A percentile compares a stretch with the other conserved stretches of the same genome.
These are phyloP conservation scores for Leccinum griseonigrum DNA, from an alignment of 1,284 basidiomycete genomes.

Conservation along the genomic window DNA sequence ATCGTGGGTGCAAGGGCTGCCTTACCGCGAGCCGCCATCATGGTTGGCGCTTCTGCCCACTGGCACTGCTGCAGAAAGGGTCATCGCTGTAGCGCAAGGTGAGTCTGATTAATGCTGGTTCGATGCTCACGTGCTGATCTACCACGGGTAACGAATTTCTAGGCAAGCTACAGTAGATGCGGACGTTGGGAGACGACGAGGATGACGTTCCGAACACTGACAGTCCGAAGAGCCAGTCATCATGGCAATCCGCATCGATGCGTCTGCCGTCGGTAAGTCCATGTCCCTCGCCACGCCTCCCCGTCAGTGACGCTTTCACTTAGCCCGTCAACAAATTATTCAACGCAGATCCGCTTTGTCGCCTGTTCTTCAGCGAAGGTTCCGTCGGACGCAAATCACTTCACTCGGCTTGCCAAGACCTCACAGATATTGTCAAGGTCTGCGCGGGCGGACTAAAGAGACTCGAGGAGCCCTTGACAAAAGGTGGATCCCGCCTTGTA, in stretches of 20 bases:
- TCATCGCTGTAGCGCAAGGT: slow-evolving; percentile 92
- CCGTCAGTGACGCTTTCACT: slow-evolving; percentile 4
- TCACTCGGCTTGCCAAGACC: slow-evolving; percentile 73
- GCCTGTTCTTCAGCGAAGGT: slow-evolving; percentile 87
- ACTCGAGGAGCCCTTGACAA: slow-evolving; percentile 90
- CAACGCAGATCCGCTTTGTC: slow-evolving; percentile 78
- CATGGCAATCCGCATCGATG: slow-evolving; percentile 72
- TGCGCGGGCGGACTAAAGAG: slow-evolving; percentile 85
- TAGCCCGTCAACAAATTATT: slow-evolving; percentile 64
- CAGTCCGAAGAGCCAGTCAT: slow-evolving; percentile 55
- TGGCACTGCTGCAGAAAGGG: slow-evolving; percentile 66
- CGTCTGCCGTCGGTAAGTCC: too few species aligned
- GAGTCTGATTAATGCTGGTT: slow-evolving; percentile 19
- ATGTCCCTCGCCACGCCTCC: background rate
- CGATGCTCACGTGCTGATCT: slow-evolving; percentile 10
- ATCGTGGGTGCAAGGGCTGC: slow-evolving; percentile 81
- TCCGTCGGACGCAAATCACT: slow-evolving; percentile 76
- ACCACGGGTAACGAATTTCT: slow-evolving; percentile 75
- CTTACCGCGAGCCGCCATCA: slow-evolving; percentile 87
- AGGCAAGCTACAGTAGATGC: slow-evolving; percentile 88
- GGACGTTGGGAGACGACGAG: slow-evolving; percentile 86
- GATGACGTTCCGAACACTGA: slow-evolving; percentile 55
- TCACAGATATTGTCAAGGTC: slow-evolving; percentile 78
- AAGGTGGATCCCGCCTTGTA: slow-evolving; percentile 51
- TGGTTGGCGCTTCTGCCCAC: slow-evolving; percentile 89